A percentile compares a stretch with the other conserved stretches of the same genome.
Evolutionary conservation across 1,139 yeast genomes (phyloP).

Genomic region (Hyphopichia pseudoburtonii): DNA sequence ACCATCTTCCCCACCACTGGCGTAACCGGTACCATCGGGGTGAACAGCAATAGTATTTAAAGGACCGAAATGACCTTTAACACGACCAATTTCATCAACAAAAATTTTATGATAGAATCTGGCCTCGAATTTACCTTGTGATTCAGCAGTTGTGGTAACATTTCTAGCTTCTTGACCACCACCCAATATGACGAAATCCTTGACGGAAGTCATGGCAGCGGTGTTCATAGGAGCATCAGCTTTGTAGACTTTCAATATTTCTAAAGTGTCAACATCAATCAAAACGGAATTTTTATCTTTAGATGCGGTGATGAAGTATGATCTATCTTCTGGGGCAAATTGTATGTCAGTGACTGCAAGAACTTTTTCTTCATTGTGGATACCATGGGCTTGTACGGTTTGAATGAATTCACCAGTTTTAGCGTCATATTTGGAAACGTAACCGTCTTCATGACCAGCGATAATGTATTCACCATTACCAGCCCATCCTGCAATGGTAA

Average conservation of each 20-base stretch:
- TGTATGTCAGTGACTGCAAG: slow-evolving; percentile 78
- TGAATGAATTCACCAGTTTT: slow-evolving; percentile 67
- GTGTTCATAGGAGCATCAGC: slow-evolving; percentile 96
- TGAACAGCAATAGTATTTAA: slow-evolving; percentile 90
- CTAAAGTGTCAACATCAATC: slow-evolving; percentile 74
- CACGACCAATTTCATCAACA: slow-evolving; percentile 94
- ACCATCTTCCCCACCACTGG: slow-evolving; percentile 99
- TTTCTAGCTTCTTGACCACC: slow-evolving; percentile 99
- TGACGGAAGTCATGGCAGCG: slow-evolving; percentile 89
- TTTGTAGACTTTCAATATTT: slow-evolving; percentile 69
- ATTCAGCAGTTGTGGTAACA: slow-evolving; percentile 92
- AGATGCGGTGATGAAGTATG: slow-evolving; percentile 90
- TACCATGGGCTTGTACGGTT: slow-evolving; percentile 63
- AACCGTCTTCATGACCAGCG: slow-evolving; percentile 88
- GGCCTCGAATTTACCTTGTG: slow-evolving; percentile 97
- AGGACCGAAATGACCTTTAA: slow-evolving; percentile 99
- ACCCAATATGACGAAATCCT: slow-evolving; percentile 90
- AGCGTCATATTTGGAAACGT: slow-evolving; percentile 77
- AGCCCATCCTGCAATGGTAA: slow-evolving; percentile 88
- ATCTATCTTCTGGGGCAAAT: slow-evolving; percentile 74
- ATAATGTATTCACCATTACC: slow-evolving; percentile 71
- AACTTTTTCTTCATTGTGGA: slow-evolving; percentile 56
- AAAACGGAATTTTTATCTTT: slow-evolving; percentile 89
- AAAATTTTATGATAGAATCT: slow-evolving; percentile 93
- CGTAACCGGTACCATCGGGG: slow-evolving; percentile 91